Conservation (phyloP, 805 yeast species). For the Helenozyma baotianmanensis region DNA sequence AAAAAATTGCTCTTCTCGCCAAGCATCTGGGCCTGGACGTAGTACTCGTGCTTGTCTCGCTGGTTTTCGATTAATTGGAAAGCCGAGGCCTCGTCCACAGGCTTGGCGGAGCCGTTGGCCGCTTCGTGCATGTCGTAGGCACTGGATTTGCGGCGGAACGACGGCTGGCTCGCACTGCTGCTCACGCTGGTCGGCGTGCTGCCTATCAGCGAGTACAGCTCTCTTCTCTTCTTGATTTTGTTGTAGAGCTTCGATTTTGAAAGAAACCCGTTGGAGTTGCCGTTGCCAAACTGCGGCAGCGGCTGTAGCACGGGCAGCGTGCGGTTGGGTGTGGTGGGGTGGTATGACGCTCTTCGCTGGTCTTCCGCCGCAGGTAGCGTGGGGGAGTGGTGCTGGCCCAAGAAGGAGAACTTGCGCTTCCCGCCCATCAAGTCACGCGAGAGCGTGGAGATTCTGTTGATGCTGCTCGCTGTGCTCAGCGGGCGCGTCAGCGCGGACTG, state of each 20-base stretch:
- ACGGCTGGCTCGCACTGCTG: conserved; percentile 21
- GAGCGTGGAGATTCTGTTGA: conserved; percentile 7
- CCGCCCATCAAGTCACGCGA: conserved; percentile 9
- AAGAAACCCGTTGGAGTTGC: conserved; percentile 18
- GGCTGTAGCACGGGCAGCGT: conserved; percentile 2
- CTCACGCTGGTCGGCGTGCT: conserved; percentile 11
- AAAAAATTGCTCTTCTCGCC: conserved; percentile 11
- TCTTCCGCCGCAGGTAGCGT: background rate
- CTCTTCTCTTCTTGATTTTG: conserved; percentile 33
- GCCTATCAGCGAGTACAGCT: conserved; percentile 21
- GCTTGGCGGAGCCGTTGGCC: conserved; percentile 14
- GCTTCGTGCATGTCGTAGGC: conserved; percentile 11
- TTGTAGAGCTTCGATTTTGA: conserved; percentile 34
- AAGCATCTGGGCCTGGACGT: conserved; percentile 23
- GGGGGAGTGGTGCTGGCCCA: conserved; percentile 5
- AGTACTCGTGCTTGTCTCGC: conserved; percentile 31
- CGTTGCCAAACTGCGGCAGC: conserved; percentile 2
- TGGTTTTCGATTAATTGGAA: conserved; percentile 27
- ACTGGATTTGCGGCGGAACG: conserved; percentile 19
- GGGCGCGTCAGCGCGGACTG: background rate
- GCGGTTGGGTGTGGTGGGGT: background rate
- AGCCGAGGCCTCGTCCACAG: conserved; percentile 3
- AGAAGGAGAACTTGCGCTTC: conserved; percentile 10
- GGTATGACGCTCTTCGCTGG: background rate
- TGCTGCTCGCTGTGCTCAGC: conserved; percentile 1